phyloP scores from a whole-genome alignment of 805 yeast species.

The Myxozyma monticola region DNA sequence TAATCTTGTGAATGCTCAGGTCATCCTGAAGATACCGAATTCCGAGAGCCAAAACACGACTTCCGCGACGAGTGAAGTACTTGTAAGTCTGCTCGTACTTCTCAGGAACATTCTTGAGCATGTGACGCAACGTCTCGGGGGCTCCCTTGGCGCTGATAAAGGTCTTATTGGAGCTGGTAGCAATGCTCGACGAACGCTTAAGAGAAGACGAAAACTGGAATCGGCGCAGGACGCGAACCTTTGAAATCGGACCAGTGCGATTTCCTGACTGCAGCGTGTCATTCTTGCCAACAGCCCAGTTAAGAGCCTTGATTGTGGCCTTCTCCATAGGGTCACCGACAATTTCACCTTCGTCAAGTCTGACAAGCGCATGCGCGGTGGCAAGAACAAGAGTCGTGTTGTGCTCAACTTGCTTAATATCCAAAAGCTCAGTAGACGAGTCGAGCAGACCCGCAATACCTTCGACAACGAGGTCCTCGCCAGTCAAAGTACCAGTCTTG shows the following conservation, averaged over 20 bases:
- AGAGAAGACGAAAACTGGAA: conserved; percentile 96
- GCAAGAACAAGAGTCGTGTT: conserved; percentile 76
- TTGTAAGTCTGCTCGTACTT: conserved; percentile 83
- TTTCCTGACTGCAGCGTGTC: conserved; percentile 45
- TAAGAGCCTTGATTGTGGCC: conserved; percentile 84
- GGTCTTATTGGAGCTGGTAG: conserved; percentile 45
- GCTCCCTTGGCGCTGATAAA: conserved; percentile 95
- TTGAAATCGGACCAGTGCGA: conserved; percentile 34
- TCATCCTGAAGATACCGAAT: conserved; percentile 64
- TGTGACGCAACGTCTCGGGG: conserved; percentile 86
- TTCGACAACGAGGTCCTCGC: conserved; percentile 93
- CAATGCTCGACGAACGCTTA: conserved; percentile 83
- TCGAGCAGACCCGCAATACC: conserved; percentile 81
- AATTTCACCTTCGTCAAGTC: conserved; percentile 91
- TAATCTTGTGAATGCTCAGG: conserved; percentile 51
- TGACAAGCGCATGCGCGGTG: conserved; percentile 93
- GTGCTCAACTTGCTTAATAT: conserved; percentile 63
- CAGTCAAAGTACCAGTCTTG: conserved; percentile 97
- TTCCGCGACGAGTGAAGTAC: conserved; percentile 90
- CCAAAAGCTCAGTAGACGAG: conserved; percentile 47
- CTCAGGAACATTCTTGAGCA: conserved; percentile 70
- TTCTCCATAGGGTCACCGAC: conserved; percentile 99
- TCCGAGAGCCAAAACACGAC: conserved; percentile 94
- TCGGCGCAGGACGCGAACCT: conserved; percentile 78
- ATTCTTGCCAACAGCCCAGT: conserved; percentile 79